A percentile compares a stretch with the other conserved stretches of the same genome.
These are phyloP conservation scores for Hygrocybe punicea DNA, from an alignment of 768 basidiomycete species.

Conservation along the genomic window DNA sequence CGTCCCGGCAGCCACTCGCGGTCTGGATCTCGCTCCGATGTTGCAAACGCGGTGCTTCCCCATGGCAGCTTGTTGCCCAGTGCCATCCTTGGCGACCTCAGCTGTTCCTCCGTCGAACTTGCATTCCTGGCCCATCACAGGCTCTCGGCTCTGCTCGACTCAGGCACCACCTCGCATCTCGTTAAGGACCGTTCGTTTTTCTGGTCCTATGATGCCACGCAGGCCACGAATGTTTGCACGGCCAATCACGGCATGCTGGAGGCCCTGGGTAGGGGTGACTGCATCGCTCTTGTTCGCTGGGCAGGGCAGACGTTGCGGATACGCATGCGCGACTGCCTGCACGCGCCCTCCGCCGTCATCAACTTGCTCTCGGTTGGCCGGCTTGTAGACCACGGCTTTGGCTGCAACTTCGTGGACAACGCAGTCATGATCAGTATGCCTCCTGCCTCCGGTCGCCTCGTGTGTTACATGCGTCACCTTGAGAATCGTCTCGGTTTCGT, in stretches of 20 bases:
- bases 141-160: constrained; percentile 12
- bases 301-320: constrained; percentile 6
- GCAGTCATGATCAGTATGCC: constrained; percentile 5
- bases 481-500: not conserved
- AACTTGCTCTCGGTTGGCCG: constrained; percentile 24
- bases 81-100: not conserved
- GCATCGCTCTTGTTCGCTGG: constrained; percentile 5
- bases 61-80: not conserved
- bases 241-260: constrained; percentile 19
- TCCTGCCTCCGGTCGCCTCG: not conserved
- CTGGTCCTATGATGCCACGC: constrained; percentile 9
- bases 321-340: constrained; percentile 20
- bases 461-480: not conserved
- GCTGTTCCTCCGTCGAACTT: not conserved
- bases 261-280: constrained; percentile 12
- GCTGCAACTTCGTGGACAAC: constrained; percentile 7
- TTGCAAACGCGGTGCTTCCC: not conserved
- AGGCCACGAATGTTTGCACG: constrained; percentile 10
- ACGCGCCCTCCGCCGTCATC: constrained; percentile 21
- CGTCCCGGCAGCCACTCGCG: too few species aligned
- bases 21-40: not conserved
- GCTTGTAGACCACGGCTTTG: constrained; percentile 10
- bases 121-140: not conserved
- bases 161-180: constrained; percentile 23
- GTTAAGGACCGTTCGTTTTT: constrained; percentile 15